Conservation (phyloP, 352 stramenopile genomes). For the Phytophthora pinifolia region DNA sequence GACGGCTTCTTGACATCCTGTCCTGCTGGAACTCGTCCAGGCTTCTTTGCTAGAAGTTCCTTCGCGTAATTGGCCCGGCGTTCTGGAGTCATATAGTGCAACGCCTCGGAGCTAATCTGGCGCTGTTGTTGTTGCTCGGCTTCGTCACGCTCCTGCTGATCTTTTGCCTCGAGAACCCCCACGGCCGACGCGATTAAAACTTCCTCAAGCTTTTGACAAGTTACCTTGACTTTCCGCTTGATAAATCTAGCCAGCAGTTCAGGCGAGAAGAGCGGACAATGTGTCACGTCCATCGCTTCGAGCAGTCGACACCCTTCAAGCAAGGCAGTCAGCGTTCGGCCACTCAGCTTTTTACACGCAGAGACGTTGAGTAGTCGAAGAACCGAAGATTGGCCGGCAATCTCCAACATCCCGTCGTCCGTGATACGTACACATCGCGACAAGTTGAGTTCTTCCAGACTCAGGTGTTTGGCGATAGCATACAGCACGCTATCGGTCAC, state of each 20-base stretch:
- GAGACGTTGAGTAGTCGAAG: constrained; percentile 70
- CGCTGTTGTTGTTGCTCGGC: constrained; percentile 19
- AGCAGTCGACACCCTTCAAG: constrained; percentile 58
- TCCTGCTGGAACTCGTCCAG: neutral
- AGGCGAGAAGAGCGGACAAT: constrained; percentile 69
- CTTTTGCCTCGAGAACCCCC: constrained; percentile 16
- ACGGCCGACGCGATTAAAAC: constrained; percentile 16
- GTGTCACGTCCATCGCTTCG: constrained; percentile 75
- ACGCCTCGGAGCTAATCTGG: constrained; percentile 19
- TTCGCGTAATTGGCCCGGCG: constrained; percentile 29
- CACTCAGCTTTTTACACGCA: constrained; percentile 83
- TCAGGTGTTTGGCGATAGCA: constrained; percentile 75
- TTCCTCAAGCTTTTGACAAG: constrained; percentile 44
- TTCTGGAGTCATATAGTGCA: constrained; percentile 29
- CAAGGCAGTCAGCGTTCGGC: constrained; percentile 52
- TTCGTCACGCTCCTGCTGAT: constrained; percentile 23
- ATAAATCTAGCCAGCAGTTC: constrained; percentile 57
- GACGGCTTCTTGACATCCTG: constrained; percentile 21
- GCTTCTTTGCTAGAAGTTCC: constrained; percentile 16
- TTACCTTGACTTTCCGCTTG: constrained; percentile 55
- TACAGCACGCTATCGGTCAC: constrained; percentile 75
- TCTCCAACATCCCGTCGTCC: constrained; percentile 79
- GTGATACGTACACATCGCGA: constrained; percentile 78
- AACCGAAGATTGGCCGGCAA: constrained; percentile 71
- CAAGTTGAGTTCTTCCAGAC: constrained; percentile 74